Percentiles rank a stretch among this genome's conserved stretches.
phyloP scores from a whole-genome alignment of 306 rosid genomes.

The Vigna nakashimae region DNA sequence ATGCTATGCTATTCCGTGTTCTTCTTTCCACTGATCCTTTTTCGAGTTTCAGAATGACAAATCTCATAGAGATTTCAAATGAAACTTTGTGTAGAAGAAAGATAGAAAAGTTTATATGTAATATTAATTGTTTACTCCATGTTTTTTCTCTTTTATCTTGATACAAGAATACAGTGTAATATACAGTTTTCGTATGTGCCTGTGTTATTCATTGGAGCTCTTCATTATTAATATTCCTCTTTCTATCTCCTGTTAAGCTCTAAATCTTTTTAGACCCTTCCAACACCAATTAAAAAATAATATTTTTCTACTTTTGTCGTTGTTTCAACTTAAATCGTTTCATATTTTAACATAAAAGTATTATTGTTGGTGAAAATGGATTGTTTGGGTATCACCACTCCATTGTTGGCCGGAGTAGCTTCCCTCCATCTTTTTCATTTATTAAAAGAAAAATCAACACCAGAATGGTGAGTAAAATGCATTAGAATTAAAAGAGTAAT shows the following conservation, averaged over 20 bases:
- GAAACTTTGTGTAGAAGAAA: conserved; percentile 33
- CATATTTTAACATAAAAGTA: no score
- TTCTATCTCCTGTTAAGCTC: not conserved
- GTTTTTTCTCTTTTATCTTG: conserved; percentile 36
- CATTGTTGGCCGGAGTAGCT: no score
- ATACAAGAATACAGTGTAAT: conserved; percentile 39
- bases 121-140: conserved; percentile 34
- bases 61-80: conserved; percentile 41
- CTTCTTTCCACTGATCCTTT: conserved; percentile 39
- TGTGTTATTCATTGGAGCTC: conserved; percentile 17
- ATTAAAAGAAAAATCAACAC: no score
- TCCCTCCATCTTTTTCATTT: no score
- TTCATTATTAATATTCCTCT: not conserved
- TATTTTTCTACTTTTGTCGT: no score
- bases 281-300: no score
- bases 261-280: not conserved
- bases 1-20: conserved; percentile 40
- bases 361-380: no score
- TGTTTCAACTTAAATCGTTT: no score
- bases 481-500: not conserved
- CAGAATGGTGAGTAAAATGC: not conserved
- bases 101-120: conserved; percentile 28
- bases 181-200: conserved; percentile 35
- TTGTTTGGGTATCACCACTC: no score
- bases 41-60: conserved; percentile 39